phyloP scores from a whole-genome alignment of 176 grass and related monocot species.

The Bolboschoenus planiculmis region DNA sequence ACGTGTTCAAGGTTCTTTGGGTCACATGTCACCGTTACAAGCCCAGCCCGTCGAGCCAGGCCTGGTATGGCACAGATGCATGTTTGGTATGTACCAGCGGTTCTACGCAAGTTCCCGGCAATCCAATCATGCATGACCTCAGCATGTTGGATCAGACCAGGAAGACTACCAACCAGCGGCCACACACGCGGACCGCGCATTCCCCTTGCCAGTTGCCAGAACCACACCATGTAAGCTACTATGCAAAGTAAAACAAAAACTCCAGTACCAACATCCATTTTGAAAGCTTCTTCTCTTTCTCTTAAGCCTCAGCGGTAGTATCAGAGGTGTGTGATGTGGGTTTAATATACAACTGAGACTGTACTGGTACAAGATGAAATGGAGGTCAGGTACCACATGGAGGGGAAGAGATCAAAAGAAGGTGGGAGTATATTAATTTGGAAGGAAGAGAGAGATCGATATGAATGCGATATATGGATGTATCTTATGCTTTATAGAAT shows the following conservation, averaged over 20 bases:
- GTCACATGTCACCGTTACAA: conserved; percentile 78
- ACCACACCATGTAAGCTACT: conserved; percentile 64
- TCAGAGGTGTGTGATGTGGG: background rate
- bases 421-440: background rate
- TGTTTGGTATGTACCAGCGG: conserved; percentile 75
- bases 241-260: conserved; percentile 19
- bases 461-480: background rate
- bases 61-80: conserved; percentile 74
- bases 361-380: conserved; percentile 16
- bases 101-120: conserved; percentile 49
- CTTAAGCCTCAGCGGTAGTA: conserved; percentile 2
- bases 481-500: conserved; percentile 31
- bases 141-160: conserved; percentile 57
- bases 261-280: conserved; percentile 46
- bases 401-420: no score
- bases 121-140: conserved; percentile 99
- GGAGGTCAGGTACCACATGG: conserved; percentile 26
- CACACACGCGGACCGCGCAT: conserved; percentile 65
- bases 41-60: conserved; percentile 50
- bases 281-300: background rate
- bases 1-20: conserved; percentile 89
- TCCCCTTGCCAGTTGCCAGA: conserved; percentile 55
- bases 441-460: background rate
- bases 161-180: conserved; percentile 75
- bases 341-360: background rate